Evolutionary conservation across 345 rosid species (phyloP).

Genomic region (Camelina laxa): DNA sequence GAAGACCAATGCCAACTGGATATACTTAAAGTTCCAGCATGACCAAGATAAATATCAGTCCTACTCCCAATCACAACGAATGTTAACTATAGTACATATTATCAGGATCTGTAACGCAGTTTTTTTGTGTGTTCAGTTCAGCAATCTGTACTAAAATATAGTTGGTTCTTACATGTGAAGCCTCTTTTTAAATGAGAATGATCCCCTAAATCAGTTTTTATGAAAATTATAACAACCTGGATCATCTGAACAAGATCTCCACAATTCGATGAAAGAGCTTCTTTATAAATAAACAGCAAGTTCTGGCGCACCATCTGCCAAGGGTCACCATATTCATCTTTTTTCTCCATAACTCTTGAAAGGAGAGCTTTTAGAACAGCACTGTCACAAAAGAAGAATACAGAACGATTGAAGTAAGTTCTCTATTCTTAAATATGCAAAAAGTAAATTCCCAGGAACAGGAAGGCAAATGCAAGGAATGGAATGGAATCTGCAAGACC

Average conservation of each 20-base stretch:
- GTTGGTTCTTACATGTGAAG: not conserved
- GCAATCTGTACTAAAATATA: not conserved
- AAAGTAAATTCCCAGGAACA: not conserved
- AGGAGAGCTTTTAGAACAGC: slow-evolving; percentile 73
- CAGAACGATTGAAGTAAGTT: slow-evolving; percentile 14
- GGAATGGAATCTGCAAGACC: slow-evolving; percentile 7
- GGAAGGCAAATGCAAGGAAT: slow-evolving; percentile 5
- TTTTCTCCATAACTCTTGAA: slow-evolving; percentile 65
- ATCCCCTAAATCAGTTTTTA: slow-evolving; percentile 8
- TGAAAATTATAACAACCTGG: slow-evolving; percentile 59
- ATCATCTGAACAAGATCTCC: slow-evolving; percentile 66
- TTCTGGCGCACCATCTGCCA: slow-evolving; percentile 65
- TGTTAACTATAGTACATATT: slow-evolving; percentile 13
- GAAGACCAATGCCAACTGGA: slow-evolving; percentile 17
- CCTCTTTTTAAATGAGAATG: slow-evolving; percentile 4
- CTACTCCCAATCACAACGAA: slow-evolving; percentile 6
- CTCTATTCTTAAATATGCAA: slow-evolving; percentile 13
- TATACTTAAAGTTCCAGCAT: slow-evolving; percentile 8
- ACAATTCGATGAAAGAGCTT: slow-evolving; percentile 77
- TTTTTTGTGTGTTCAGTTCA: not conserved
- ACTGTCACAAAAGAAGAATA: slow-evolving; percentile 51
- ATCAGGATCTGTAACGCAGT: slow-evolving; percentile 10
- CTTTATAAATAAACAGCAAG: slow-evolving; percentile 64
- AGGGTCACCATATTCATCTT: slow-evolving; percentile 59
- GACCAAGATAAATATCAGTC: not conserved